A percentile compares a stretch with the other conserved stretches of the same genome.
Conservation (phyloP, 257 asterid species). For the Solanum tacnaense region DNA sequence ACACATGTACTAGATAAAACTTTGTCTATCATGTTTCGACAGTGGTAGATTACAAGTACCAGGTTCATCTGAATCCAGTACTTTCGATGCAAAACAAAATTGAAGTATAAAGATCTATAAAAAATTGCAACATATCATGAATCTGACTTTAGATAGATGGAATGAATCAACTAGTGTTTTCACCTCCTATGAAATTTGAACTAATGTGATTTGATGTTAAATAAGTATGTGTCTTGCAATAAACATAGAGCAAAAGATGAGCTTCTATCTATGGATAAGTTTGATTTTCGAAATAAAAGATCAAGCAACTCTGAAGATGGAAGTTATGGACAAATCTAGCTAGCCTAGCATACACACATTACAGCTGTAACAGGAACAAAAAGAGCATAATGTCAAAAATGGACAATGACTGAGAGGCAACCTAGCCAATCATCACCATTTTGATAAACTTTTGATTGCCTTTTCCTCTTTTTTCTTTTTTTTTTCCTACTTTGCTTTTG, state of each 20-base stretch:
- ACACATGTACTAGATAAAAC: neutral
- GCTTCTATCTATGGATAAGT: constrained; percentile 1
- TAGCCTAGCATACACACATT: constrained; percentile 12
- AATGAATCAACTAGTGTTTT: neutral
- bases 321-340: constrained; percentile 1
- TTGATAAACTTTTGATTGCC: constrained; percentile 38
- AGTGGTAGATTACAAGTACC: neutral
- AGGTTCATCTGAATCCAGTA: neutral
- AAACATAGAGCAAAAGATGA: neutral
- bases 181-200: neutral
- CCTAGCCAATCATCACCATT: constrained; percentile 42
- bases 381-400: constrained; percentile 20
- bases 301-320: neutral
- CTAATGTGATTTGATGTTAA: neutral
- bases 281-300: neutral
- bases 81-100: neutral
- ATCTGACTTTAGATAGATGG: neutral
- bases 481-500: neutral
- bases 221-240: neutral
- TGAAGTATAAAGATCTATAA: neutral
- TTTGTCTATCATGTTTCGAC: too few relatives aligned
- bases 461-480: neutral
- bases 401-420: constrained; percentile 13
- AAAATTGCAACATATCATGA: neutral
- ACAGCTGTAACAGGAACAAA: constrained; percentile 31